Percentiles rank a stretch among this genome's conserved stretches.
Conservation (phyloP, 495 filamentous ascomycete species). For the Aspergillus cristatus region DNA sequence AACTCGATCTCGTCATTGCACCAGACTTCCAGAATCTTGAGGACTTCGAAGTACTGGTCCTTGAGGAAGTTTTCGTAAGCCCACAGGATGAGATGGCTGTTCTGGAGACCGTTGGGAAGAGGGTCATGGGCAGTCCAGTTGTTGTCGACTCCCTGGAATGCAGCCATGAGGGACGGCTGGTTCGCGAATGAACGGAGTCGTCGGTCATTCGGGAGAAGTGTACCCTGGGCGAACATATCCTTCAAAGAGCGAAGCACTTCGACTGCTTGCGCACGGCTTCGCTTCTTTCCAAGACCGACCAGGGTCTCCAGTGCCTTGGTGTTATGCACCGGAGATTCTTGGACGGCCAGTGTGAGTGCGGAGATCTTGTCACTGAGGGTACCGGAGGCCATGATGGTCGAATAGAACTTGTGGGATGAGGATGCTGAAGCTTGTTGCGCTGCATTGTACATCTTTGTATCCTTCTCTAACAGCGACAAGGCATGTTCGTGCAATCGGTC, state of each 20-base stretch:
- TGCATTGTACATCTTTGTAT: constrained; percentile 54
- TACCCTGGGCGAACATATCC: constrained; percentile 83
- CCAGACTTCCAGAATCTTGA: constrained; percentile 84
- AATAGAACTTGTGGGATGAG: constrained; percentile 87
- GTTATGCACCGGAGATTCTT: constrained; percentile 92
- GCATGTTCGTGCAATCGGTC: constrained; percentile 70
- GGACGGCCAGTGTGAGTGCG: constrained; percentile 81
- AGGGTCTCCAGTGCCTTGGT: constrained; percentile 79
- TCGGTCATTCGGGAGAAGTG: constrained; percentile 71
- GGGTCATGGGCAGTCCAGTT: constrained; percentile 57
- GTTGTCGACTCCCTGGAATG: constrained; percentile 46
- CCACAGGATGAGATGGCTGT: constrained; percentile 76
- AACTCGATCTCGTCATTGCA: constrained; percentile 91
- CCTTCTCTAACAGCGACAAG: constrained; percentile 60
- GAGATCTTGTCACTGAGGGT: constrained; percentile 96
- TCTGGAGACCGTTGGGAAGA: constrained; percentile 60
- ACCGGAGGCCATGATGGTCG: constrained; percentile 92
- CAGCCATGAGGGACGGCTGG: constrained; percentile 64
- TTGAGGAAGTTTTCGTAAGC: constrained; percentile 94
- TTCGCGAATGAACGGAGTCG: constrained; percentile 70
- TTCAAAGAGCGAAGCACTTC: constrained; percentile 84
- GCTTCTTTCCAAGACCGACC: constrained; percentile 71
- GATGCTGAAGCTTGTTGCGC: constrained; percentile 46
- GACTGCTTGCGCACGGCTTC: constrained; percentile 87
- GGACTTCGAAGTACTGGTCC: constrained; percentile 77